phyloP scores from a whole-genome alignment of 768 basidiomycete species.

The Amanita inopinata region DNA sequence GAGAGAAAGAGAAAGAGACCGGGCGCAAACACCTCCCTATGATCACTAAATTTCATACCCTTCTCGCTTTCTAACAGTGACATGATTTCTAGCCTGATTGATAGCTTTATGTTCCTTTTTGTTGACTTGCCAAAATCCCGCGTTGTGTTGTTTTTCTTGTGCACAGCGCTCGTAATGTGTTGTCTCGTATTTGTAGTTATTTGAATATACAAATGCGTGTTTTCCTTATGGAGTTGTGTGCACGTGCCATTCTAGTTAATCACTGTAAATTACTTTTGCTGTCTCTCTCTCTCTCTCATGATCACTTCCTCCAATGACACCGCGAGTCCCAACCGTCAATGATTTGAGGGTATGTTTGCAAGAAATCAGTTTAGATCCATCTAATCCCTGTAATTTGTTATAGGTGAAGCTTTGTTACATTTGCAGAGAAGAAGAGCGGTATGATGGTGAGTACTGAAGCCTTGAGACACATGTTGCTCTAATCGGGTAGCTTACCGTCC shows the following conservation, averaged over 20 bases:
- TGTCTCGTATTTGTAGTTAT: too few species aligned
- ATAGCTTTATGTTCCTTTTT: background rate
- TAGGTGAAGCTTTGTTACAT: constrained; percentile 75
- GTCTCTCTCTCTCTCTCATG: background rate
- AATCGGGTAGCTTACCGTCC: constrained; percentile 4
- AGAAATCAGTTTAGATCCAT: background rate
- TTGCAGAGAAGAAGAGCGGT: constrained; percentile 62
- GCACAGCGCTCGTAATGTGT: background rate
- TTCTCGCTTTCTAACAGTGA: constrained; percentile 6
- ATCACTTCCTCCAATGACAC: background rate
- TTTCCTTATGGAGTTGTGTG: too few species aligned
- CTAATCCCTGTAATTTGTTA: background rate
- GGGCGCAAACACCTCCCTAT: constrained; percentile 51
- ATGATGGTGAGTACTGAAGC: constrained; percentile 24
- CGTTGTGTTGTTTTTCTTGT: background rate
- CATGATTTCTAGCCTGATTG: constrained; percentile 3
- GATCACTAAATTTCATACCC: constrained; percentile 30
- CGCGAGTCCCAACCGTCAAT: constrained; percentile 18
- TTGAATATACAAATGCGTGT: too few species aligned
- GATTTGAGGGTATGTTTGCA: constrained; percentile 19
- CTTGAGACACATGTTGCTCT: background rate
- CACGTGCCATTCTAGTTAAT: too few species aligned
- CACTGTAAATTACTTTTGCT: background rate
- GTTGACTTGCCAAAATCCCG: background rate
- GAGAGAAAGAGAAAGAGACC: constrained; percentile 32